phyloP scores from a whole-genome alignment of 192 early-diverging fungal genomes.

The Pilobolus umbonatus region DNA sequence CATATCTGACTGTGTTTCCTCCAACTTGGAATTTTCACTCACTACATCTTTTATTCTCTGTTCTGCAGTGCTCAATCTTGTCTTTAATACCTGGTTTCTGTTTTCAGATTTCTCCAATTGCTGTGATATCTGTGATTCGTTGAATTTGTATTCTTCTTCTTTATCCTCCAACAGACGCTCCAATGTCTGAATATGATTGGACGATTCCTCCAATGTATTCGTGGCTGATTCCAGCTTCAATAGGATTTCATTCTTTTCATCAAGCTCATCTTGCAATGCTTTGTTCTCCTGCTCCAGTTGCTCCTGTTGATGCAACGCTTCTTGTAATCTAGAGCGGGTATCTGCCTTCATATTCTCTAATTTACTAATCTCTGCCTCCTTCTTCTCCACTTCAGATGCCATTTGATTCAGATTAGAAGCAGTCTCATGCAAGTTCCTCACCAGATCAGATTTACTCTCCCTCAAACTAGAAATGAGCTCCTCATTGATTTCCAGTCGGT shows the following conservation, averaged over 20 bases:
- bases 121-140: background rate
- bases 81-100: background rate
- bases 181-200: background rate
- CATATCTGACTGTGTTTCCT: background rate
- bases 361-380: background rate
- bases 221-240: background rate
- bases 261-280: background rate
- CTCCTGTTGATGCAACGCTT: background rate
- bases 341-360: background rate
- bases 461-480: background rate
- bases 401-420: background rate
- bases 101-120: background rate
- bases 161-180: background rate
- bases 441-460: background rate
- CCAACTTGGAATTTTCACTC: background rate
- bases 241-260: background rate
- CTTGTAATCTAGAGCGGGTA: background rate
- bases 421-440: background rate
- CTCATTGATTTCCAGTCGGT: background rate
- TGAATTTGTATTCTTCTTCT: background rate
- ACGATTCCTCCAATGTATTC: background rate
- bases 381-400: background rate
- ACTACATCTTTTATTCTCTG: background rate
- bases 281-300: background rate
- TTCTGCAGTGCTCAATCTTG: background rate